Evolutionary conservation across 1,284 basidiomycete species (phyloP), one percentile per base, ranked within the genome.

Genomic region (Ganoderma leucocontextum): DNA sequence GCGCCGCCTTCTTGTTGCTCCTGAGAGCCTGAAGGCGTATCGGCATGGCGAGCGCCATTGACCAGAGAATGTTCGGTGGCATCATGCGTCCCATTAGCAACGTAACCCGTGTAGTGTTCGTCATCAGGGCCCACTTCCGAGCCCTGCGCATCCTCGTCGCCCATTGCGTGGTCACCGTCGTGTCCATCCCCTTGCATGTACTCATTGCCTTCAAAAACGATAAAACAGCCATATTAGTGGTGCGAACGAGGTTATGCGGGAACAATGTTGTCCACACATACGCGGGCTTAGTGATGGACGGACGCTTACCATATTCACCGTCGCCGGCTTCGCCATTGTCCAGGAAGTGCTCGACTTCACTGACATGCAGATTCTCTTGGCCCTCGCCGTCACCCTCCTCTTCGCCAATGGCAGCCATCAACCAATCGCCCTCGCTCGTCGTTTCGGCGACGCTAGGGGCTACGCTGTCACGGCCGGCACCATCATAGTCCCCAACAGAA

Each of bases 351-450:
- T 80, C 77, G 65, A 84, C 80, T 73, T 82, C 80, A 78, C 82
- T 84, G 72, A 84, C 82, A 76, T 84, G 83, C 64, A 83, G 78
- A 65, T 84, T 82, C 65, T 82, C 83, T 67, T 83, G 84, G 67
- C 84, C 86, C 70, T 85, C 79, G 60, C 72, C 75, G 52, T 85
- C 84, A 70, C 76, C 79, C 57, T 90, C 88, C 72, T 88, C 89
- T 77, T 90, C 89, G 69, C 84, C 87, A 73, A 94, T 93, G 65
- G 92, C 91, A 76, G 91, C 92, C 92, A 94, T 93, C 59, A 94
- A 83, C 92, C 92, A 94, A 78, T 94, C 92, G 65, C 84, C 89
- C 78, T 94, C 92, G 78, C 91, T 92, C 47, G 78, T 82, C 44
- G 90, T 88, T 81, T 92, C 91, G 55, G 89, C 86, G 49, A 89